Evolutionary conservation across 768 basidiomycete species (phyloP).

Genomic region (Trametes elegans): DNA sequence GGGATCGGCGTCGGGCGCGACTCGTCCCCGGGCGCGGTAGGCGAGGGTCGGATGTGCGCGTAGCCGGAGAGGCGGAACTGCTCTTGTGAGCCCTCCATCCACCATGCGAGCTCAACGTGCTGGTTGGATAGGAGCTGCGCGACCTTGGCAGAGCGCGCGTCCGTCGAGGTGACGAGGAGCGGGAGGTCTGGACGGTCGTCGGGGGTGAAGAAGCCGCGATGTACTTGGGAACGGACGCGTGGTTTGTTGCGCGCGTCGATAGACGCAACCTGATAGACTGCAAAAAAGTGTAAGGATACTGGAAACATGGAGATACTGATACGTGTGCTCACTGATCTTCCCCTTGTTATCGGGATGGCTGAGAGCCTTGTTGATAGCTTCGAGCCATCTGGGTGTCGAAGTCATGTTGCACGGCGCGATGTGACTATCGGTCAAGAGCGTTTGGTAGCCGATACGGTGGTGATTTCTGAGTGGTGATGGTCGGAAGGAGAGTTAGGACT

Average conservation of each 20-base stretch:
- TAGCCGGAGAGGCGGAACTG: conserved; percentile 72
- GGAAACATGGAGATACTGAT: no score
- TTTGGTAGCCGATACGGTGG: no score
- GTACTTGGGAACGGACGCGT: conserved; percentile 63
- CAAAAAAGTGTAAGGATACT: not conserved
- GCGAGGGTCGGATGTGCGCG: conserved; percentile 54
- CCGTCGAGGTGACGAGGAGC: conserved; percentile 66
- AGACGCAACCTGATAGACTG: conserved; percentile 66
- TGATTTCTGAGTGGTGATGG: no score
- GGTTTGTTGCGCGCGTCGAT: conserved; percentile 47
- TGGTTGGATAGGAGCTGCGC: conserved; percentile 49
- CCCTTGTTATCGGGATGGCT: conserved; percentile 25
- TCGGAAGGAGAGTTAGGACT: no score
- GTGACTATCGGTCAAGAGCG: no score
- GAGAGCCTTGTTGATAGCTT: conserved; percentile 26
- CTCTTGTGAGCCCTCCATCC: conserved; percentile 62
- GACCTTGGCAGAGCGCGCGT: conserved; percentile 70
- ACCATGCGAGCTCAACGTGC: conserved; percentile 68
- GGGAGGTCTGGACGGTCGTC: conserved; percentile 45
- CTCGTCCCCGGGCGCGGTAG: conserved; percentile 29
- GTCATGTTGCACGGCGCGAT: no score
- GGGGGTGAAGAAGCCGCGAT: conserved; percentile 55
- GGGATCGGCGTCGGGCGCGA: conserved; percentile 17
- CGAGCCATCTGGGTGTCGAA: conserved; percentile 29
- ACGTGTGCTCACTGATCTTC: no score